These are phyloP conservation scores for Venturia aucupariae DNA, from an alignment of 2,329 filamentous ascomycete species.

Conservation along the genomic window DNA sequence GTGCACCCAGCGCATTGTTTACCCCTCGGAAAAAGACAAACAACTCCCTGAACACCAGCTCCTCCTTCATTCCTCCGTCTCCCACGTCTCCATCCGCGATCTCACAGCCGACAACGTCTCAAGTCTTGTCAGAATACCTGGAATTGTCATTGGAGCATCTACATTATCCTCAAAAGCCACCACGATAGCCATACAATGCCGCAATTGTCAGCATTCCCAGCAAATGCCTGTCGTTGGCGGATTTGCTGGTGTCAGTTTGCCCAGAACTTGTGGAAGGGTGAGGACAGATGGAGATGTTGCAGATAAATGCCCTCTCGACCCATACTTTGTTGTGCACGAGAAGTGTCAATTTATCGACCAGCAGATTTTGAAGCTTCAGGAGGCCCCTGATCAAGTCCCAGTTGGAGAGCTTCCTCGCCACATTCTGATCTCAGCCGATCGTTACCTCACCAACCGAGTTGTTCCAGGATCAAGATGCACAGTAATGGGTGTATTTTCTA, in stretches of 20 bases:
- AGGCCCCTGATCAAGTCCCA: conserved; percentile 93
- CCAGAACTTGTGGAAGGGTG: conserved; percentile 62
- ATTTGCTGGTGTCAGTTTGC: conserved; percentile 78
- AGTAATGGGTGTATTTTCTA: conserved; percentile 94
- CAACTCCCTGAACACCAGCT: conserved; percentile 85
- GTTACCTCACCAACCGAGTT: conserved; percentile 89
- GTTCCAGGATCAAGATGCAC: conserved; percentile 92
- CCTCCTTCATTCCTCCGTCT: conserved; percentile 83
- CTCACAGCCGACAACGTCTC: conserved; percentile 89
- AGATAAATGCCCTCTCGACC: conserved; percentile 80
- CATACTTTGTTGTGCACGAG: conserved; percentile 93
- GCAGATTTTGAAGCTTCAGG: conserved; percentile 95
- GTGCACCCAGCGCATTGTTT: conserved; percentile 90
- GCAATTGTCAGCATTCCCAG: conserved; percentile 68
- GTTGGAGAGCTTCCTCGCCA: conserved; percentile 93
- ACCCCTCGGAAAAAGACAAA: conserved; percentile 59
- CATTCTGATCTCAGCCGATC: conserved; percentile 91
- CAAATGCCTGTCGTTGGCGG: conserved; percentile 69
- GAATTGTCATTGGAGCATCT: conserved; percentile 94
- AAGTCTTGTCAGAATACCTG: conserved; percentile 89
- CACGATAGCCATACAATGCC: conserved; percentile 74
- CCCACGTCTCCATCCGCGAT: conserved; percentile 86
- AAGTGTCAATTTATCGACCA: conserved; percentile 93
- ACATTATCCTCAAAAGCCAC: conserved; percentile 96
- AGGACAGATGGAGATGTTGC: conserved; percentile 55